Evolutionary conservation across 768 basidiomycete genomes (phyloP), one percentile per base, ranked within the genome.

Genomic region (Phylloporus sp.): DNA sequence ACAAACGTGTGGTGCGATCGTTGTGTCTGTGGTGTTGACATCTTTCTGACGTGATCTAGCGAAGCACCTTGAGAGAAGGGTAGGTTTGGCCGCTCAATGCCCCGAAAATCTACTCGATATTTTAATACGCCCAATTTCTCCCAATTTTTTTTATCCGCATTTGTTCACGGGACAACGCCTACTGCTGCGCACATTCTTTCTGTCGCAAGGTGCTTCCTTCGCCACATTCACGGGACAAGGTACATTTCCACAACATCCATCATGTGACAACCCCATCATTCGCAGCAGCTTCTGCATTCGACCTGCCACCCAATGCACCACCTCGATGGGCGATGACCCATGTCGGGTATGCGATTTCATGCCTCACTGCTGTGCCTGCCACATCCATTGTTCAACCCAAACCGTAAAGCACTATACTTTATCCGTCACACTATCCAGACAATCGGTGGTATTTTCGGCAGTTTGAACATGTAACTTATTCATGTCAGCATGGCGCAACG

Each of bases 401-500:
- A 34, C 36, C 18, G 28, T 28, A 39, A 49, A 38, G 28, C 38
- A 28, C 29, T 50, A 35, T 8, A 4, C 2, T 29, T 35, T 44
- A 39, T 44, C 22, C 36, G 41, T n/a, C 18, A 41, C 15, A n/a
- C 47, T 20, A 8, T 39, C 36, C 38, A 49, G 28, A 43, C 42
- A 27, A 38, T 50, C 59, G 62, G 62, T 52, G 13, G 55, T 44
- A 56, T 62, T 60, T 10, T 49, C 50, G 53, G 50, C 52, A 36
- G 35, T 29, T 45, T 43, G 38, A 38, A 39, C 18, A 36, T 29
- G 46, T 47, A 18, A 45, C 40, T 26, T 12, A 29, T 29, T 29
- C 23, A 41, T 15, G 13, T 24, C 16, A 40, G 23, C 40, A 12
- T 15, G 7, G 9, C 13, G 27, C 24, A 56, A 45, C 50, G 35